Conservation (phyloP, 2,329 filamentous ascomycete species). For the Pyricularia grisea region DNA sequence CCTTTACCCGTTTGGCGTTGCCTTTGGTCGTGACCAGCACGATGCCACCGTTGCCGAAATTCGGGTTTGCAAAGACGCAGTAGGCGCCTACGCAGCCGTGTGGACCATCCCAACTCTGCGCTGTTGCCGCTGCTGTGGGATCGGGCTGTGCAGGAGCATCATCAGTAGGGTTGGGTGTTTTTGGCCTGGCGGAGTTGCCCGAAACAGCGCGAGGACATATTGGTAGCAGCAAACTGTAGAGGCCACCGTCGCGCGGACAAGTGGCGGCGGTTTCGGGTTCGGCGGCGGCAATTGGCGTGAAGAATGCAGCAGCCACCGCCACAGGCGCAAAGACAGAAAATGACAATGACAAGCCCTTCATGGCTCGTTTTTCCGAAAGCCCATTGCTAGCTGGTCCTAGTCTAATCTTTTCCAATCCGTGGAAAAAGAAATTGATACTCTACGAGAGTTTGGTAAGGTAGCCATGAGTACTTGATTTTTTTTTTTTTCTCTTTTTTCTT, state of each 20-base stretch:
- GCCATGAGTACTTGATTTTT: too few species aligned
- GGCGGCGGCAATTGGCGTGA: background rate
- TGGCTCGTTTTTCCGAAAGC: background rate
- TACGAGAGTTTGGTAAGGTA: too few species aligned
- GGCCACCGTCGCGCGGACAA: background rate
- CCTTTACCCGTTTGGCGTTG: slow-evolving; percentile 7
- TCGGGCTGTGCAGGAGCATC: background rate
- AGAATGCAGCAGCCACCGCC: background rate
- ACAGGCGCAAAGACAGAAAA: background rate
- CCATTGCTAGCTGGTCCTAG: background rate
- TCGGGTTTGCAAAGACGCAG: slow-evolving; percentile 12
- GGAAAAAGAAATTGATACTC: too few species aligned
- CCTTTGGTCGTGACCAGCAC: slow-evolving; percentile 11
- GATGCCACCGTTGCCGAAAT: slow-evolving; percentile 10
- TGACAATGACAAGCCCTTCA: background rate
- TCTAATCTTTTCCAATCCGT: background rate
- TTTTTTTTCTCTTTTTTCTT: too few species aligned
- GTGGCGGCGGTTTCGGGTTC: background rate
- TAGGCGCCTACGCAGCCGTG: slow-evolving; percentile 11
- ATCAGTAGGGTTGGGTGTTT: background rate
- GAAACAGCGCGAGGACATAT: background rate
- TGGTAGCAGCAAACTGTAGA: background rate
- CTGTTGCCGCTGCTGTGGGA: background rate
- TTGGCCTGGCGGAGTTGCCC: background rate
- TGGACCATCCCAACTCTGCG: background rate